phyloP scores from a whole-genome alignment of 139 green algal genomes.

The Trebouxia sp. region DNA sequence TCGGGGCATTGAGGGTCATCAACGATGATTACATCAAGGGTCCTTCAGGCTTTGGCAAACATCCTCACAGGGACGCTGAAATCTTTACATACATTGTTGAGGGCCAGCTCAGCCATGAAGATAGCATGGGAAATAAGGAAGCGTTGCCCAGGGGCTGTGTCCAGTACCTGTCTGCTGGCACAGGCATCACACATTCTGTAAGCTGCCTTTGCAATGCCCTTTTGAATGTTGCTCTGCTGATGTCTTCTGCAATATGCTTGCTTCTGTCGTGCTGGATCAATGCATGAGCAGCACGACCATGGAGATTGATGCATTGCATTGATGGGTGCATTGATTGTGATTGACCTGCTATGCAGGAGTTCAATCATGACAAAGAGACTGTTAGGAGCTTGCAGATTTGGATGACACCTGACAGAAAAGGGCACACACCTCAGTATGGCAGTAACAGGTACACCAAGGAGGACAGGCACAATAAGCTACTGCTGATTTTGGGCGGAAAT shows the following conservation, averaged over 20 bases:
- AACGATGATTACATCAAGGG: slow-evolving; percentile 83
- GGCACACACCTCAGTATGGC: slow-evolving; percentile 67
- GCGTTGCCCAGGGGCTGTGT: slow-evolving; percentile 53
- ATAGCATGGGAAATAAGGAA: slow-evolving; percentile 74
- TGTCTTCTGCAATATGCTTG: too few species aligned
- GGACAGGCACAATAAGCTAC: slow-evolving; percentile 71
- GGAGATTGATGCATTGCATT: too few species aligned
- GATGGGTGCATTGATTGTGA: too few species aligned
- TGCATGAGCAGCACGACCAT: too few species aligned
- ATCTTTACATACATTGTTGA: slow-evolving; percentile 79
- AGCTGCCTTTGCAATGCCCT: too few species aligned
- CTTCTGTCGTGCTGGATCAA: too few species aligned
- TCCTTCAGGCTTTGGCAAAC: slow-evolving; percentile 64
- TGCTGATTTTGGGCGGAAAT: slow-evolving; percentile 72
- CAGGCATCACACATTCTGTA: slow-evolving; percentile 62
- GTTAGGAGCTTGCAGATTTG: slow-evolving; percentile 48
- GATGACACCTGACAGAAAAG: slow-evolving; percentile 69
- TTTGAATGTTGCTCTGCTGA: too few species aligned
- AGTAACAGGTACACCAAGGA: slow-evolving; percentile 33
- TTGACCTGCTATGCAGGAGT: neutral
- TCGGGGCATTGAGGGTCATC: slow-evolving; percentile 65
- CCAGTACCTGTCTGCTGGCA: slow-evolving; percentile 79
- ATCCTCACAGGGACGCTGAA: slow-evolving; percentile 74
- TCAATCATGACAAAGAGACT: slow-evolving; percentile 30
- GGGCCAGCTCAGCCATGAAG: slow-evolving; percentile 65